Evolutionary conservation across 306 rosid genomes (phyloP).

Genomic region (Dalbergia cochinchinensis): DNA sequence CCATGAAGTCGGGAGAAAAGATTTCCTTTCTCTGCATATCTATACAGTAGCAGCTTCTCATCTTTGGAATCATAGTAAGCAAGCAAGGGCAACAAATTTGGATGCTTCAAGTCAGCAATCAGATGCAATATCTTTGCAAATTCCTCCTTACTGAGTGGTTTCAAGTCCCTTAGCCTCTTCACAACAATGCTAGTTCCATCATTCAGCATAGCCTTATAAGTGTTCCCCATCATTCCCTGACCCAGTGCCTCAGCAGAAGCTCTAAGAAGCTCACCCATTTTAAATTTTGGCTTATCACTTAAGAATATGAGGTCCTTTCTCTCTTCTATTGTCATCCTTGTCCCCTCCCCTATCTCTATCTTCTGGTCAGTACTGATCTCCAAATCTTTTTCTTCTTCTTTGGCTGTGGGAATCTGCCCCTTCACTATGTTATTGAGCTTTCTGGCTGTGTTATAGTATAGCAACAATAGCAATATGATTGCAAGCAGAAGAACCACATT

Average conservation of each 20-base stretch:
- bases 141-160: conserved; percentile 66
- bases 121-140: conserved; percentile 54
- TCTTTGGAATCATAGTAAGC: conserved; percentile 70
- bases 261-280: conserved; percentile 71
- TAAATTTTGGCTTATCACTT: conserved; percentile 52
- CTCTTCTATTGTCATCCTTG: conserved; percentile 52
- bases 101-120: conserved; percentile 62
- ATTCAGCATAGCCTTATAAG: conserved; percentile 75
- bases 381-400: conserved; percentile 21
- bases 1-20: conserved; percentile 74
- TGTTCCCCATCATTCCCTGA: conserved; percentile 72
- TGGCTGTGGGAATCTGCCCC: conserved; percentile 11
- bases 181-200: conserved; percentile 67
- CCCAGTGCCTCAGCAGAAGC: conserved; percentile 91
- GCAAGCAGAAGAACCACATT: conserved; percentile 52
- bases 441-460: conserved; percentile 56
- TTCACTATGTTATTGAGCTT: conserved; percentile 58
- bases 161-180: conserved; percentile 81
- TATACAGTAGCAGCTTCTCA: conserved; percentile 73
- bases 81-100: conserved; percentile 70
- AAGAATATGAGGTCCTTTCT: conserved; percentile 67
- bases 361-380: conserved; percentile 41
- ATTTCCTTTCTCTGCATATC: conserved; percentile 67
- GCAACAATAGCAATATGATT: conserved; percentile 53
- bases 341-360: conserved; percentile 46